Conservation (phyloP, 176 grass and related monocot genomes). For the Aegilops longissima region DNA sequence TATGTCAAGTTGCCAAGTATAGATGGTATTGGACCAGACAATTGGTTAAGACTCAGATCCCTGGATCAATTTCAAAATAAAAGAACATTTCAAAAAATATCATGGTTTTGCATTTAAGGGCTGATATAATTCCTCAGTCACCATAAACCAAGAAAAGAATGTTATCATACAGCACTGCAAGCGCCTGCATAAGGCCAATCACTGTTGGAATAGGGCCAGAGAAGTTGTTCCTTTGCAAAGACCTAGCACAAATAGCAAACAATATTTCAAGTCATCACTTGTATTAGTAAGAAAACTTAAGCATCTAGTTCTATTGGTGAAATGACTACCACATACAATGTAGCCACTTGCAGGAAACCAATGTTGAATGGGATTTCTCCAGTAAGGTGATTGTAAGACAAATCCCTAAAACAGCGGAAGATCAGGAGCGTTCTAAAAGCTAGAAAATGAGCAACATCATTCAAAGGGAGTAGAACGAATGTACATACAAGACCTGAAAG, state of each 20-base stretch:
- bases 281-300: not conserved
- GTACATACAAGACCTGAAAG: slow-evolving; percentile 99
- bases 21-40: slow-evolving; percentile 78
- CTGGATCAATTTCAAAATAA: slow-evolving; percentile 27
- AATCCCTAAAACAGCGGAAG: slow-evolving; percentile 65
- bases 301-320: not conserved
- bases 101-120: not conserved
- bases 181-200: slow-evolving; percentile 97
- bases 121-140: not conserved
- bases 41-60: slow-evolving; percentile 88
- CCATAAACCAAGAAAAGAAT: slow-evolving; percentile 24
- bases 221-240: slow-evolving; percentile 93
- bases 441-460: not conserved
- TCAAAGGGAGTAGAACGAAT: not conserved
- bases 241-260: slow-evolving; percentile 44
- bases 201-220: slow-evolving; percentile 83
- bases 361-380: slow-evolving; percentile 97
- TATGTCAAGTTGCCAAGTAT: slow-evolving; percentile 98
- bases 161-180: slow-evolving; percentile 80
- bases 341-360: slow-evolving; percentile 98
- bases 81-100: slow-evolving; percentile 7
- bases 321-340: slow-evolving; percentile 60
- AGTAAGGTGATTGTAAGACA: slow-evolving; percentile 86
- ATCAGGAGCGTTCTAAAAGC: slow-evolving; percentile 10
- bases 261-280: not conserved